These are phyloP conservation scores for Acanthamoeba royreba DNA, from an alignment of 208 protist species.

Conservation along the genomic window DNA sequence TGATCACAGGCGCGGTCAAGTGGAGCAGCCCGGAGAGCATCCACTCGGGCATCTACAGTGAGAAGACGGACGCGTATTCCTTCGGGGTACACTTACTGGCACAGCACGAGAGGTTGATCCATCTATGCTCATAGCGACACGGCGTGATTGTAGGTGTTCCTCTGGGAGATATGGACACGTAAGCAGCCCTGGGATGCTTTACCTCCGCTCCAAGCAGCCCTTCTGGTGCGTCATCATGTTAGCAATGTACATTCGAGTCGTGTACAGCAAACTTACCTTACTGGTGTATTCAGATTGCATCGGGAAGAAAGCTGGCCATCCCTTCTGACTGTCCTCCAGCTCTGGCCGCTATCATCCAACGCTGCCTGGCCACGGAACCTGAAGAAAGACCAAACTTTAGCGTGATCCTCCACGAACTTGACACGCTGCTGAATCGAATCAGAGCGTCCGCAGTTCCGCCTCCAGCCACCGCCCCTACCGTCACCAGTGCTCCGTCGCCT, in stretches of 20 bases:
- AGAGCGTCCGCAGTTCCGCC: not conserved
- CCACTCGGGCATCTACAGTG: not conserved
- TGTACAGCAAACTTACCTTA: too few species aligned
- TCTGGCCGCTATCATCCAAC: not conserved
- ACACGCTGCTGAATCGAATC: not conserved
- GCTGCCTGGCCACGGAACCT: not conserved
- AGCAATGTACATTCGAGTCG: too few species aligned
- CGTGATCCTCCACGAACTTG: not conserved
- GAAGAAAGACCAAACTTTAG: not conserved
- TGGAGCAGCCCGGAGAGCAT: slow-evolving; percentile 29
- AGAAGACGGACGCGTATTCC: slow-evolving; percentile 6
- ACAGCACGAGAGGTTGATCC: not conserved
- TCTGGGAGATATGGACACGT: not conserved
- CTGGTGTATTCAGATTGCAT: not conserved
- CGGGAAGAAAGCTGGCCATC: not conserved
- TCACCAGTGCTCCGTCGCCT: not conserved
- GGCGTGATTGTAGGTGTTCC: not conserved
- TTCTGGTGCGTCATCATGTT: not conserved
- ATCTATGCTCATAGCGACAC: not conserved
- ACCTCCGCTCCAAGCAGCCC: not conserved
- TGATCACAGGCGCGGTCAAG: not conserved
- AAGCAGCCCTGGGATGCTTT: not conserved
- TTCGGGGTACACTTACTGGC: not conserved
- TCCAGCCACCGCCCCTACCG: not conserved
- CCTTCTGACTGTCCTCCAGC: not conserved